Conservation (phyloP, 768 basidiomycete genomes). For the Boletus edulis region DNA sequence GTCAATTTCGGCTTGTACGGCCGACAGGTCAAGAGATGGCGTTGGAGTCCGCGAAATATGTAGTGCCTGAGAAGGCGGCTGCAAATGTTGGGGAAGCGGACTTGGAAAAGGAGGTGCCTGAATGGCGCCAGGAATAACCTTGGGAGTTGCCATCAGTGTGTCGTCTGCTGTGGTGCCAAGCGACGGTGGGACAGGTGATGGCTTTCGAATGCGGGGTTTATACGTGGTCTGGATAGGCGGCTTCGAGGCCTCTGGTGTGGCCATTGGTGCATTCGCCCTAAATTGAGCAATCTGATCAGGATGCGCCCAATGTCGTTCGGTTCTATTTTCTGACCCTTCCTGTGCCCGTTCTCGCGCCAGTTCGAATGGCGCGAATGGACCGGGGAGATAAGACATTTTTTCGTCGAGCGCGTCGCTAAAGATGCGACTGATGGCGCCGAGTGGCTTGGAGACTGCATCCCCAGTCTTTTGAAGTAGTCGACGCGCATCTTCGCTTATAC, state of each 20-base stretch:
- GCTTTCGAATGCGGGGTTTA: constrained; percentile 64
- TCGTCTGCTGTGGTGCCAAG: constrained; percentile 40
- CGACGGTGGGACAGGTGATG: constrained; percentile 40
- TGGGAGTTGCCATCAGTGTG: constrained; percentile 30
- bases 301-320: constrained; percentile 38
- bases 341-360: constrained; percentile 50
- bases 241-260: constrained; percentile 29
- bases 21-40: constrained; percentile 65
- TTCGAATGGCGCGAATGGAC: constrained; percentile 69
- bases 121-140: constrained; percentile 41
- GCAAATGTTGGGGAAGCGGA: constrained; percentile 29
- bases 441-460: constrained; percentile 85
- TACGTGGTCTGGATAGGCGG: constrained; percentile 62
- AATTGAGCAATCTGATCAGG: constrained; percentile 35
- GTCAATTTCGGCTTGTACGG: constrained; percentile 76
- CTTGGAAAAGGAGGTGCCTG: constrained; percentile 37
- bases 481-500: constrained; percentile 65
- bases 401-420: constrained; percentile 82
- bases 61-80: constrained; percentile 45
- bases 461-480: constrained; percentile 87
- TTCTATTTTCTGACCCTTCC: constrained; percentile 35
- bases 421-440: constrained; percentile 86
- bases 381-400: constrained; percentile 61
- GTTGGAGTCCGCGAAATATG: constrained; percentile 69
- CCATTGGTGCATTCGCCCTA: constrained; percentile 30